Evolutionary conservation across 148 eudicot species (phyloP), one percentile per base, ranked within the genome.

Genomic region (Dianthus caryophyllus): DNA sequence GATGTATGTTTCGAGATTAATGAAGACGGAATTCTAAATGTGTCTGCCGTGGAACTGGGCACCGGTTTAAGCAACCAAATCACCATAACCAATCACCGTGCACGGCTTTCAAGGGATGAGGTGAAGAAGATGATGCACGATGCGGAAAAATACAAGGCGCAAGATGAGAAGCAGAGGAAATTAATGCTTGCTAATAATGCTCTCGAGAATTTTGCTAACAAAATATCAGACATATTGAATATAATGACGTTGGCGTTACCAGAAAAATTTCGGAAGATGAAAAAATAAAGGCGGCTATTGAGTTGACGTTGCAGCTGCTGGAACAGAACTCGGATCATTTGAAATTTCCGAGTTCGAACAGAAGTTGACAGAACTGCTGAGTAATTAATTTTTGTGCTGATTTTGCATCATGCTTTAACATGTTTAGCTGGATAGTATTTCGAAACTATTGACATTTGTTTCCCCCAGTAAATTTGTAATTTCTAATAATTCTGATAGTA

Each of bases 11-110:
- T 58, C 31, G 43, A 58, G 2, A 58, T 58, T 6, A 41, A 58
- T 17, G 39, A 31, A 2, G 21, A 76, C 41, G 79, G 68, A n/a
- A 71, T 76, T 21, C 56, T 76, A 9, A 59, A 67, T 16, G 72
- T 76, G 2, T 64, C 68, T 1, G 72, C 75, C 0, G 48, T 20
- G 36, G 71, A 71, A 8, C 26, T 7, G 21, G 65, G 63, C 1
- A 64, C 67, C 0, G 49, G 59, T 2, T n/a, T 33, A 0, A 31
- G 41, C 25, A 60, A 69, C 2, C 15, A 12, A 18, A 31, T 66
- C 60, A 74, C 62, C 24, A 75, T 67, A 1, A 48, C 66, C 0
- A 67, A 49, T 26, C 20, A 58, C 52, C 27, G 9, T 27, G 71
- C 51, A 2, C 27, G 72, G 38, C 61, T 68, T 36, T 17, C 61